phyloP scores from a whole-genome alignment of 2,329 filamentous ascomycete species.

The Aspergillus terreus region DNA sequence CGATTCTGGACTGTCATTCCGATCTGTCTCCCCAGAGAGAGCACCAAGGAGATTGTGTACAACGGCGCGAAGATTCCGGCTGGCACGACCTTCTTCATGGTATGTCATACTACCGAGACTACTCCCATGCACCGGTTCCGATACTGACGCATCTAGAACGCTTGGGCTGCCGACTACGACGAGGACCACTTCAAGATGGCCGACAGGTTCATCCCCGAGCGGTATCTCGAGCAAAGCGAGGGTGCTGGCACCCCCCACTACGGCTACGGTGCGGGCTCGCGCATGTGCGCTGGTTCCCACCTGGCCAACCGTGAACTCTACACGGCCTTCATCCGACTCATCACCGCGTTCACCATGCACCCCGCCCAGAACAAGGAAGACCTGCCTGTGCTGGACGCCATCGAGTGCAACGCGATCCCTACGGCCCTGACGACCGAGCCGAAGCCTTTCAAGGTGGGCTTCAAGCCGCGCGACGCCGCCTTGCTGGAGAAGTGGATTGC shows the following conservation, averaged over 20 bases:
- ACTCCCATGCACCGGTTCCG: too few relatives aligned
- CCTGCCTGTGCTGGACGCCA: constrained; percentile 52
- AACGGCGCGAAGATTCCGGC: constrained; percentile 65
- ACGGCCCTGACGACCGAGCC: constrained; percentile 60
- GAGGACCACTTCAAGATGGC: constrained; percentile 63
- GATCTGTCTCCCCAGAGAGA: constrained; percentile 70
- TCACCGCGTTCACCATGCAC: constrained; percentile 56
- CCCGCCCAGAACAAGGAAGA: constrained; percentile 46
- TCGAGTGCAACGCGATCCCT: constrained; percentile 56
- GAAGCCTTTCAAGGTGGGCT: constrained; percentile 59
- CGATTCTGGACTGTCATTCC: constrained; percentile 78
- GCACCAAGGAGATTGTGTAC: constrained; percentile 69
- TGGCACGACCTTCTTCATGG: constrained; percentile 77
- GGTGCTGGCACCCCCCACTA: constrained; percentile 57
- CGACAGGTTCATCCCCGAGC: constrained; percentile 63
- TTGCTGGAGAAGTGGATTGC: constrained; percentile 52
- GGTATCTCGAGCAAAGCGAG: constrained; percentile 58
- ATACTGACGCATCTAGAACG: constrained; percentile 48
- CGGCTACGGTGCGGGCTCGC: constrained; percentile 59
- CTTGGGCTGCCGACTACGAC: constrained; percentile 73
- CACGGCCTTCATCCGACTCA: constrained; percentile 57
- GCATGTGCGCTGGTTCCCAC: constrained; percentile 63
- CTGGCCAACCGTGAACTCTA: constrained; percentile 62
- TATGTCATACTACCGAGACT: constrained; percentile 18
- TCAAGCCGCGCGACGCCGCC: constrained; percentile 47